These are phyloP conservation scores for Martensiomyces pterosporus DNA, from an alignment of 192 early-diverging fungal genomes.

Conservation along the genomic window DNA sequence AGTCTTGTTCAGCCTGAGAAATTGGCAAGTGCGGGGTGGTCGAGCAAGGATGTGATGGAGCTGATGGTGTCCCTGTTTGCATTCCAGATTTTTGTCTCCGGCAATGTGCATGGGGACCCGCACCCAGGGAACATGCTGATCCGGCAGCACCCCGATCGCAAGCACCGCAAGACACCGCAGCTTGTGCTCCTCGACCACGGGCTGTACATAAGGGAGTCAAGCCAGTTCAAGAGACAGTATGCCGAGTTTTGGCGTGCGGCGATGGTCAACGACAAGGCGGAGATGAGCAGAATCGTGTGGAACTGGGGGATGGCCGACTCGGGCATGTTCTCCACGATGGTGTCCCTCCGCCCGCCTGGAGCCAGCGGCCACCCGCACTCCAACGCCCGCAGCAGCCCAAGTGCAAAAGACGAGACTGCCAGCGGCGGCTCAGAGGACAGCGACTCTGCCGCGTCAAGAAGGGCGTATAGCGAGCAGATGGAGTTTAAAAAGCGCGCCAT, in stretches of 20 bases:
- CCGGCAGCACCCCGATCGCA: conserved; percentile 57
- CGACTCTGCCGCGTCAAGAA: conserved; percentile 19
- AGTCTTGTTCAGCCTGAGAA: conserved; percentile 56
- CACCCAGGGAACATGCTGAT: conserved; percentile 83
- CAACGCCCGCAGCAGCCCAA: not conserved
- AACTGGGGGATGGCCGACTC: conserved; percentile 62
- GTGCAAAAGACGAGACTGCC: not conserved
- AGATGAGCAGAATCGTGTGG: conserved; percentile 59
- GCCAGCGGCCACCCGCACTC: not conserved
- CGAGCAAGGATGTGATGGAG: conserved; percentile 58
- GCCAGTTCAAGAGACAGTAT: conserved; percentile 70
- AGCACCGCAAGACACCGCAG: conserved; percentile 46
- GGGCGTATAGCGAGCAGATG: conserved; percentile 68
- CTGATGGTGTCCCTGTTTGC: conserved; percentile 75
- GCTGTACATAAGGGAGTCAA: conserved; percentile 75
- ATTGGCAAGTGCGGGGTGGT: conserved; percentile 29
- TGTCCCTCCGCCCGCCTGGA: conserved; percentile 38
- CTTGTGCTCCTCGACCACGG: conserved; percentile 90
- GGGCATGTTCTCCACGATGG: conserved; percentile 40
- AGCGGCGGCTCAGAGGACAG: too few relatives aligned
- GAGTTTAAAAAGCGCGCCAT: conserved; percentile 68
- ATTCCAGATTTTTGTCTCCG: conserved; percentile 78
- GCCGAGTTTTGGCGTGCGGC: conserved; percentile 82
- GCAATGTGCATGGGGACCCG: conserved; percentile 88
- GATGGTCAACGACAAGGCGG: conserved; percentile 64